Percentiles rank a stretch among this genome's conserved stretches.
Conservation (phyloP, 352 stramenopile species). For the Pythium utonaiense region DNA sequence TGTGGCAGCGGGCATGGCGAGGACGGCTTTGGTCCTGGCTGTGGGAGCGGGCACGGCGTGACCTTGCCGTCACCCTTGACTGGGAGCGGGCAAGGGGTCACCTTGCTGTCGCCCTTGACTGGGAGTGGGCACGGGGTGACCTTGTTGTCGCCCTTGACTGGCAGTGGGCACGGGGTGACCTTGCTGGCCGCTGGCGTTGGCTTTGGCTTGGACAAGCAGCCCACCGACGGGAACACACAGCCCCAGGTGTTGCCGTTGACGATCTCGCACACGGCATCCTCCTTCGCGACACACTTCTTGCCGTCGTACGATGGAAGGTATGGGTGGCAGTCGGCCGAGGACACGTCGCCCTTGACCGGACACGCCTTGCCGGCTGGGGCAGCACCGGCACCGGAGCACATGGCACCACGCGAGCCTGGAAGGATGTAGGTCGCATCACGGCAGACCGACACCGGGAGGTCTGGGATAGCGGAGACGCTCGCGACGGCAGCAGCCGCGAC, state of each 20-base stretch:
- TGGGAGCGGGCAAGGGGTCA: not conserved
- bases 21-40: not conserved
- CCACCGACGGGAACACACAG: slow-evolving; percentile 27
- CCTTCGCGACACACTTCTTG: slow-evolving; percentile 23
- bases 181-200: slow-evolving; percentile 6
- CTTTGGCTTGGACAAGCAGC: slow-evolving; percentile 17
- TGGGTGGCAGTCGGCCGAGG: slow-evolving; percentile 23
- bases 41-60: slow-evolving; percentile 12
- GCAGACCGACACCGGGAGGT: slow-evolving; percentile 26
- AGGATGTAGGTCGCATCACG: slow-evolving; percentile 32
- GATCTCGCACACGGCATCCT: slow-evolving; percentile 25
- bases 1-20: slow-evolving; percentile 8
- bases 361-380: slow-evolving; percentile 21
- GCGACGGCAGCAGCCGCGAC: slow-evolving; percentile 19
- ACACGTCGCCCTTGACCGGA: slow-evolving; percentile 21
- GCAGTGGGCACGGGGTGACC: not conserved
- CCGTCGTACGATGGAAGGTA: slow-evolving; percentile 28
- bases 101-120: not conserved
- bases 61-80: not conserved
- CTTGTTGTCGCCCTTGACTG: not conserved
- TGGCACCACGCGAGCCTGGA: slow-evolving; percentile 14
- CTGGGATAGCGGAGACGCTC: slow-evolving; percentile 6
- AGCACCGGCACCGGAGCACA: slow-evolving; percentile 23
- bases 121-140: not conserved
- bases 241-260: slow-evolving; percentile 25